Evolutionary conservation across 1,284 basidiomycete genomes (phyloP), one percentile per base, ranked within the genome.

Genomic region (Takashimella koratensis): DNA sequence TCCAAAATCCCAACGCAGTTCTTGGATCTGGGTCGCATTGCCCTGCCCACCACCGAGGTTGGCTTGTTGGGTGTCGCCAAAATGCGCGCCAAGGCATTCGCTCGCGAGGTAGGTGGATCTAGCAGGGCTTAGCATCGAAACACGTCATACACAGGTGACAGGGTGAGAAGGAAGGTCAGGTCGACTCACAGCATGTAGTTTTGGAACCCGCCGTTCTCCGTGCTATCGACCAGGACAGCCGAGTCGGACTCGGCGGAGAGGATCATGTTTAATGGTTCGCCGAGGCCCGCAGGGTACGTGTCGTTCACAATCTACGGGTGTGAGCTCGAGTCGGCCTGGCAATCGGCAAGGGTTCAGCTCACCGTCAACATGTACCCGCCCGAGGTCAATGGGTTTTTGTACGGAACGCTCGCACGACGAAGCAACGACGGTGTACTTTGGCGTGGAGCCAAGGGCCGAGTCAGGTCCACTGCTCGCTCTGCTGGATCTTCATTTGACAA

Each of bases 221-320:
- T 73, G 8, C 78, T 76, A 63, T 87, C 83, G 13, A 83, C 81
- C 42, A 96, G 79, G 1, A 96, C 86, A 3, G 75, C 78, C 1
- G 79, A 61, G 64, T 93, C 88, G 2, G 91, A 95, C 43, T 85
- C 79, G 22, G 81, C 87, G n/a, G 88, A 86, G 26, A 97, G 77
- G 67, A 97, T 90, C 52, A 83, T 80, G 63, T 98, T 97, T 53
- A 97, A 76, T 3, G 93, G 94, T 76, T 97, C 94, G 41, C 90
- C 88, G 51, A 88, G 82, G 6, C 90, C 88, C 47, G 78, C 67
- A 13, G 90, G 87, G 64, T 79, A 85, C 19, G 90, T 86, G 30
- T 77, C 68, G 51, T 82, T 78, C 22, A 87, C 80, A 68, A 78
- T 67, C 83, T 85, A n/a, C n/a, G 59, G 6, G 10, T n/a, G n/a